These are phyloP conservation scores for Omphalotus guepiniiformis DNA, from an alignment of 768 basidiomycete genomes.

Conservation along the genomic window DNA sequence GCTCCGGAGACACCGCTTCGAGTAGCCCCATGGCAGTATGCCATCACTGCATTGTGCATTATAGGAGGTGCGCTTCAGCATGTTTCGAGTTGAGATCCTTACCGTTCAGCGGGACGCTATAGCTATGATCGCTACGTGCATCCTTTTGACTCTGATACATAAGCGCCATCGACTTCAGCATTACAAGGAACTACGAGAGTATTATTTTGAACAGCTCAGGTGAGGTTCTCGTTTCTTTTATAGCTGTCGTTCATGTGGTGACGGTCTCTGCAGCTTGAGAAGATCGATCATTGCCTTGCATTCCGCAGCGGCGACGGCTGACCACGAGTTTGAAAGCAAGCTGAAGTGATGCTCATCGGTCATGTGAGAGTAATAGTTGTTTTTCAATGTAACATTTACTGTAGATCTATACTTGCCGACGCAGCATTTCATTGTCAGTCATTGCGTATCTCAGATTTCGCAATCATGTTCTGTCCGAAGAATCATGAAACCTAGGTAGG, in stretches of 20 bases:
- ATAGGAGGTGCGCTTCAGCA: constrained; percentile 29
- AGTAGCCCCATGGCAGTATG: constrained; percentile 43
- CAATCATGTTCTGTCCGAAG: no score
- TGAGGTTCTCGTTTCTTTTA: constrained; percentile 11
- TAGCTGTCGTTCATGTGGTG: background rate
- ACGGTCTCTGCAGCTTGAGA: constrained; percentile 3
- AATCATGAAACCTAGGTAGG: no score
- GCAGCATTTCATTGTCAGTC: no score
- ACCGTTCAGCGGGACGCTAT: background rate
- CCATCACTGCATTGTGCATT: constrained; percentile 31
- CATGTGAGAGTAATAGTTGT: background rate
- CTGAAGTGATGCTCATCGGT: background rate
- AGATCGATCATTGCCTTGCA: constrained; percentile 7
- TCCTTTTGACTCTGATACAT: constrained; percentile 36
- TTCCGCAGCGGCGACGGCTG: background rate
- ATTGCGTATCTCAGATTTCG: no score
- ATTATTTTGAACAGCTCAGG: constrained; percentile 47
- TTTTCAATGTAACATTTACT: no score
- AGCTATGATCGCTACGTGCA: constrained; percentile 36
- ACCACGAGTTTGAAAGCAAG: background rate
- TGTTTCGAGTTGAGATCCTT: background rate
- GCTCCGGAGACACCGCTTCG: constrained; percentile 34
- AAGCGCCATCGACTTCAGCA: constrained; percentile 33
- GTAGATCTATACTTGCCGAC: no score
- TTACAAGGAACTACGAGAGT: constrained; percentile 40